Evolutionary conservation across 441 rosid species (phyloP), one percentile per base, ranked within the genome.

Genomic region (Bruguiera hainesii): DNA sequence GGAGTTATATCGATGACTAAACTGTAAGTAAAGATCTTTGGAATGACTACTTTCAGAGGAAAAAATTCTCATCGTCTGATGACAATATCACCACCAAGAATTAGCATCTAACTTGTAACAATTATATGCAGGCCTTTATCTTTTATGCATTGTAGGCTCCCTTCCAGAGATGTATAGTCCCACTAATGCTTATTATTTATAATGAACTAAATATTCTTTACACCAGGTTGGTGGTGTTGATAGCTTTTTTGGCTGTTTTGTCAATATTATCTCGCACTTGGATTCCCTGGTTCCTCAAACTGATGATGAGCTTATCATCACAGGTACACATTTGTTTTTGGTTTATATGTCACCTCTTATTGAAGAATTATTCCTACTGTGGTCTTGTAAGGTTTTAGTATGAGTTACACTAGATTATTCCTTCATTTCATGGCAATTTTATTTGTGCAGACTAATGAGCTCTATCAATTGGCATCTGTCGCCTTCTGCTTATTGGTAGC

Each of bases 401-500:
- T 60, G 29, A 31, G 67, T 56, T 71, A 58, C 61, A 25, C 60
- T 60, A 20, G 25, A 19, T 65, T 28, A 37, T 76, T 63, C 19
- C 25, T 69, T 56, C 67, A 70, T 21, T 21, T 72, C 61, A 75
- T 74, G 26, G 0, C 31, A 46, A 68, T 72, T 63, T 73, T 59
- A 61, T 60, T 73, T 74, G 26, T 81, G 79, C 95, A 93, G 98
- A 93, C 98, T 67, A 89, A 93, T 68, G 98, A 93, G 76, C 97
- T 93, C 75, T 93, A 93, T 79, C 98, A 90, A 74, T 78, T 93
- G 78, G 97, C 98, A 16, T 72, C 89, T 3, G 97, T 93, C 30
- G 97, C 98, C 3, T 93, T 93, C 85, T 91, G 98, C 85, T 89
- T 93, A 72, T 91, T 93, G 73, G 92, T 91, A 63, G 97, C 98